Percentiles rank a stretch among this genome's conserved stretches.
Evolutionary conservation across 345 rosid species (phyloP).

Genomic region (Reutealis trisperma): DNA sequence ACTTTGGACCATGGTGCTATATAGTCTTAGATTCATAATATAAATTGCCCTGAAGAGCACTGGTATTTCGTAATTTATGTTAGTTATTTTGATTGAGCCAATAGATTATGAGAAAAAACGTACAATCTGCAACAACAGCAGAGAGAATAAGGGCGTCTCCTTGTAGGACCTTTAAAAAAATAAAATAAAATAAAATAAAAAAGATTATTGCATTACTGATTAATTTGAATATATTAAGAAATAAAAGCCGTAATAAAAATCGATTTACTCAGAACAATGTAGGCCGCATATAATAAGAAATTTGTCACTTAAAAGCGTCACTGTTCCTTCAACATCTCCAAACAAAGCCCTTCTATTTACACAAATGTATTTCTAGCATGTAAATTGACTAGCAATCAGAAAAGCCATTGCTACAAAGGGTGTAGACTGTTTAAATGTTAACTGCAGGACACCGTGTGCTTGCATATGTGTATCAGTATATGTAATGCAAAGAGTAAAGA

Average conservation of each 20-base stretch:
- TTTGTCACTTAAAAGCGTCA: conserved; percentile 75
- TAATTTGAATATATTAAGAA: not conserved
- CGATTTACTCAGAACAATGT: conserved; percentile 52
- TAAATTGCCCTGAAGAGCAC: conserved; percentile 26
- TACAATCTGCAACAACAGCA: conserved; percentile 89
- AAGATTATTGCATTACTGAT: conserved; percentile 11
- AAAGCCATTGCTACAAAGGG: not conserved
- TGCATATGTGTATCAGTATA: no score
- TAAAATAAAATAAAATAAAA: not conserved
- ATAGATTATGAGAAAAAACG: conserved; percentile 83
- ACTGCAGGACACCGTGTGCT: no score
- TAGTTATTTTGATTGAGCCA: conserved; percentile 85
- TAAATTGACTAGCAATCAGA: conserved; percentile 8
- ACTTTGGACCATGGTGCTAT: no score
- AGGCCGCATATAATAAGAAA: conserved; percentile 84
- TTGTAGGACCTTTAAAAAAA: conserved; percentile 64
- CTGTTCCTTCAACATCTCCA: conserved; percentile 95
- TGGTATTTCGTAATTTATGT: conserved; percentile 12
- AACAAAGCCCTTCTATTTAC: conserved; percentile 85
- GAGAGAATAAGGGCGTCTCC: conserved; percentile 84
- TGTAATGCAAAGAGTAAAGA: not conserved
- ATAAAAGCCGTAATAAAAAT: conserved; percentile 1
- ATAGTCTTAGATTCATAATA: no score
- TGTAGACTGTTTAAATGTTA: no score
- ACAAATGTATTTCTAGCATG: conserved; percentile 14